These are phyloP conservation scores for Podaxis sp. DNA, from an alignment of 768 basidiomycete species.

Conservation along the genomic window DNA sequence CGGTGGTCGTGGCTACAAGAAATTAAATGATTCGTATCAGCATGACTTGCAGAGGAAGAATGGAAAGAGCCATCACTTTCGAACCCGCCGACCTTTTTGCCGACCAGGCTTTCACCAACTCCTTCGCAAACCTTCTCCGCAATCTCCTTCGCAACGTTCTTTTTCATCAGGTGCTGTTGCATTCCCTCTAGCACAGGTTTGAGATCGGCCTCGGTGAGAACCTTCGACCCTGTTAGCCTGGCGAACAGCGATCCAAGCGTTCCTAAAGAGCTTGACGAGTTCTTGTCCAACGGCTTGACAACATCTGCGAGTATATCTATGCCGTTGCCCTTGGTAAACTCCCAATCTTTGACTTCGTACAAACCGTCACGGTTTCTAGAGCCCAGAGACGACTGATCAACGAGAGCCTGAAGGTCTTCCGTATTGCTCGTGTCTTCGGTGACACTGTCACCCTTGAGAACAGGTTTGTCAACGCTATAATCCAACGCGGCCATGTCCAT, in stretches of 20 bases:
- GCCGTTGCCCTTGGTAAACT: slow-evolving; percentile 53
- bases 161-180: slow-evolving; percentile 98
- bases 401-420: slow-evolving; percentile 57
- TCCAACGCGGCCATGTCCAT: slow-evolving; percentile 93
- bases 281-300: slow-evolving; percentile 41
- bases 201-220: slow-evolving; percentile 78
- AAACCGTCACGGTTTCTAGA: slow-evolving; percentile 69
- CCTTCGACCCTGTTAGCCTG: slow-evolving; percentile 81
- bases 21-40: slow-evolving; percentile 7
- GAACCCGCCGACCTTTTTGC: slow-evolving; percentile 88
- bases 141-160: slow-evolving; percentile 97
- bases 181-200: slow-evolving; percentile 88
- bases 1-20: slow-evolving; percentile 70
- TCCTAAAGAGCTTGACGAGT: slow-evolving; percentile 49
- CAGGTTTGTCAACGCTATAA: slow-evolving; percentile 65
- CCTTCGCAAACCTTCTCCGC: slow-evolving; percentile 92
- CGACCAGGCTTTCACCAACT: slow-evolving; percentile 86
- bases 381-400: slow-evolving; percentile 75
- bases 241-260: slow-evolving; percentile 79
- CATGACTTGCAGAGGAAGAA: slow-evolving; percentile 9
- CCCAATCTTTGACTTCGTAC: slow-evolving; percentile 75
- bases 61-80: slow-evolving; percentile 52
- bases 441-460: slow-evolving; percentile 22
- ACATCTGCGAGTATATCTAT: slow-evolving; percentile 58
- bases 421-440: slow-evolving; percentile 28